Conservation (phyloP, 2,329 filamentous ascomycete species). For the Rhexocercosporidium sp. region DNA sequence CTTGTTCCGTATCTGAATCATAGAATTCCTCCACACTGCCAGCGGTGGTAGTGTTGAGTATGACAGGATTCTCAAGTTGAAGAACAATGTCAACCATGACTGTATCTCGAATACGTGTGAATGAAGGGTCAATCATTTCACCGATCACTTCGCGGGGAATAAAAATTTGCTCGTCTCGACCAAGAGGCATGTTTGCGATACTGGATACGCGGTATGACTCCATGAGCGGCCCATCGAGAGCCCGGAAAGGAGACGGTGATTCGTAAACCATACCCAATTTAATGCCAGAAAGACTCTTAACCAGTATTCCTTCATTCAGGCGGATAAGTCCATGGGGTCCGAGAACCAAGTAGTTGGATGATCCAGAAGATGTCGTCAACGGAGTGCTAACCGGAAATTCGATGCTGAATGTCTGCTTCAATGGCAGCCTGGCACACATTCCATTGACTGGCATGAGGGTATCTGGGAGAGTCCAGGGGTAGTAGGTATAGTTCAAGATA, state of each 20-base stretch:
- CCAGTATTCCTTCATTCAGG: conserved; percentile 52
- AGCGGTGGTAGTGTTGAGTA: conserved; percentile 28
- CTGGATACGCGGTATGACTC: conserved; percentile 75
- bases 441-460: conserved; percentile 77
- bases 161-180: conserved; percentile 86
- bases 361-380: conserved; percentile 32
- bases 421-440: conserved; percentile 73
- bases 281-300: conserved; percentile 60
- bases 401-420: conserved; percentile 71
- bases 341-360: conserved; percentile 50
- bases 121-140: conserved; percentile 81
- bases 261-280: conserved; percentile 73
- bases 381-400: conserved; percentile 61
- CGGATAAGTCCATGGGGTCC: conserved; percentile 55
- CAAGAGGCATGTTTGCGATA: conserved; percentile 80
- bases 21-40: conserved; percentile 32
- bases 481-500: conserved; percentile 80
- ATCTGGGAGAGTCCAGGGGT: conserved; percentile 88
- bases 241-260: conserved; percentile 45
- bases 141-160: conserved; percentile 77
- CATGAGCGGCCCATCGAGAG: conserved; percentile 45
- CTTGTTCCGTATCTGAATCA: conserved; percentile 27
- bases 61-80: conserved; percentile 44
- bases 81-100: conserved; percentile 77
- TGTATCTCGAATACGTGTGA: conserved; percentile 76